phyloP scores from a whole-genome alignment of 106 monocot species.

The Dendrobium huoshanense region DNA sequence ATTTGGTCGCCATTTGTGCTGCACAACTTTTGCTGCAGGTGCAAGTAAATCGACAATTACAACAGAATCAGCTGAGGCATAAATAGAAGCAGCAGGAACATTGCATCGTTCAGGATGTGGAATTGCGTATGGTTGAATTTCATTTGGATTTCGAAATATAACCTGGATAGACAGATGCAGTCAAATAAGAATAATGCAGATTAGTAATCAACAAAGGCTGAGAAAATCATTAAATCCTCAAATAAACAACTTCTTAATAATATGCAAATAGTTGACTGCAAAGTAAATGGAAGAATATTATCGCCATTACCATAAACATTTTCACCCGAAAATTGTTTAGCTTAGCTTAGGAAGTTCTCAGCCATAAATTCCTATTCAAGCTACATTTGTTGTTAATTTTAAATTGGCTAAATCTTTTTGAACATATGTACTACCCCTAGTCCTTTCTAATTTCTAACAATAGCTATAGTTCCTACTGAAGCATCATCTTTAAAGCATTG shows the following conservation, averaged over 20 bases:
- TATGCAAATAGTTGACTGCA: not conserved
- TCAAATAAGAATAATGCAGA: not conserved
- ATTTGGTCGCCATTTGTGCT: slow-evolving; percentile 92
- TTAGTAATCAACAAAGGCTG: not conserved
- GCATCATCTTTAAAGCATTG: not conserved
- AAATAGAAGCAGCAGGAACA: slow-evolving; percentile 74
- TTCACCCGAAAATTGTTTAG: too few species aligned
- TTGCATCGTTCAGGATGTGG: slow-evolving; percentile 89
- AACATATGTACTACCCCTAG: not conserved
- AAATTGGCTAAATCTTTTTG: not conserved
- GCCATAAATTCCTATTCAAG: slow-evolving; percentile 1
- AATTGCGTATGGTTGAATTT: slow-evolving; percentile 58
- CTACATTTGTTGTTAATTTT: not conserved
- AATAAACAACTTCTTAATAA: not conserved
- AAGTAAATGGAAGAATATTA: not conserved
- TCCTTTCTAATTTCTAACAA: not conserved
- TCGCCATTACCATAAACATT: too few species aligned
- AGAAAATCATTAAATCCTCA: not conserved
- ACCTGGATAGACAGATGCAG: slow-evolving; percentile 36
- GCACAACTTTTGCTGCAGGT: slow-evolving; percentile 70
- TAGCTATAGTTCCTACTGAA: not conserved
- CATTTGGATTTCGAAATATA: slow-evolving; percentile 76
- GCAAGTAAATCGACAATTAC: slow-evolving; percentile 71
- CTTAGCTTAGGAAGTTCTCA: not conserved
- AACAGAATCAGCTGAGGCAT: slow-evolving; percentile 69